Percentiles rank a stretch among this genome's conserved stretches.
Evolutionary conservation across 164 flowering plant genomes (phyloP).

Genomic region (Amborella trichopoda): DNA sequence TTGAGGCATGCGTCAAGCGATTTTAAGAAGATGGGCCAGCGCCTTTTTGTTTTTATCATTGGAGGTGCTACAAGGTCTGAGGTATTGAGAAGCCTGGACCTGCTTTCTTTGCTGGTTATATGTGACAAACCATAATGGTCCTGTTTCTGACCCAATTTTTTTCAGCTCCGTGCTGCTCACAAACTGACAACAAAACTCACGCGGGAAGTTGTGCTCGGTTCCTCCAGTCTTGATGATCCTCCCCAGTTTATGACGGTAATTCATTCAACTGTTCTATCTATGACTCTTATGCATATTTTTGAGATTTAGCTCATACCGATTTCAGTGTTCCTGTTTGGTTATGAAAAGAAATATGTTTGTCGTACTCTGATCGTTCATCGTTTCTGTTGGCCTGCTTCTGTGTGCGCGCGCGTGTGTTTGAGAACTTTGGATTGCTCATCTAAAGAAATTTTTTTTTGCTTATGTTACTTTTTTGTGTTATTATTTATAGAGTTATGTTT

Average conservation of each 20-base stretch:
- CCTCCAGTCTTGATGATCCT: slow-evolving; percentile 94
- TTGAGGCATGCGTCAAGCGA: slow-evolving; percentile 70
- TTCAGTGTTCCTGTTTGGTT: neutral
- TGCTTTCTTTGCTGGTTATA: no score
- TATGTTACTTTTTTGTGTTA: neutral
- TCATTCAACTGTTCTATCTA: neutral
- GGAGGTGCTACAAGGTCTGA: slow-evolving; percentile 99
- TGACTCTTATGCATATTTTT: neutral
- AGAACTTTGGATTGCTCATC: neutral
- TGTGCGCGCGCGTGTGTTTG: neutral
- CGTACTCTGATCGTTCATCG: no score
- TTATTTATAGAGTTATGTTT: slow-evolving; percentile 1
- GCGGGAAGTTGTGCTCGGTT: slow-evolving; percentile 83
- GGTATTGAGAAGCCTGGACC: no score
- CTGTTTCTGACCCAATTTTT: no score
- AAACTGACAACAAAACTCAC: slow-evolving; percentile 71
- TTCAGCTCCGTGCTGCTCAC: slow-evolving; percentile 79
- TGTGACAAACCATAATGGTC: no score
- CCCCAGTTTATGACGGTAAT: slow-evolving; percentile 77
- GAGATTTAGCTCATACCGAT: neutral
- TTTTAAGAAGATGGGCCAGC: slow-evolving; percentile 83
- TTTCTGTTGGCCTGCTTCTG: no score
- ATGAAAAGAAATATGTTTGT: no score
- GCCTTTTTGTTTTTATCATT: slow-evolving; percentile 86
- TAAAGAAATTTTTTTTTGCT: neutral